Percentiles rank a stretch among this genome's conserved stretches.
Conservation (phyloP, 208 protist species). For the Leishmania tarentolae region DNA sequence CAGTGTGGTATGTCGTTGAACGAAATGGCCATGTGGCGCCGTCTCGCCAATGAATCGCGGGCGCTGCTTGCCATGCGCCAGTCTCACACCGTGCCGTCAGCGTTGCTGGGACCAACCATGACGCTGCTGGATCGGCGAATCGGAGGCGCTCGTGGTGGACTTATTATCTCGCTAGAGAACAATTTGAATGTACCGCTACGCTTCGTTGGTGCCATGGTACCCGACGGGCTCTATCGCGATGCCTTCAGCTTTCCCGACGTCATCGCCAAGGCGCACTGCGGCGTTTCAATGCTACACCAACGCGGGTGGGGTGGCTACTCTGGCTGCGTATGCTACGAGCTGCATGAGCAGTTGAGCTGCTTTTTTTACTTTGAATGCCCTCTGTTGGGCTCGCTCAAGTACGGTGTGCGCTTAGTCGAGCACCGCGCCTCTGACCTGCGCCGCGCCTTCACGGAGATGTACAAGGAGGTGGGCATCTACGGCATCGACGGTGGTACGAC, state of each 20-base stretch:
- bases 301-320: conserved; percentile 68
- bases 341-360: conserved; percentile 52
- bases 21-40: conserved; percentile 62
- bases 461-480: conserved; percentile 32
- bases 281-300: conserved; percentile 60
- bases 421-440: conserved; percentile 37
- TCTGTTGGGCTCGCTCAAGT: conserved; percentile 57
- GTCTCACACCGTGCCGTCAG: conserved; percentile 55
- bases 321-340: conserved; percentile 67
- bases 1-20: conserved; percentile 41
- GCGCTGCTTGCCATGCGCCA: conserved; percentile 59
- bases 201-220: conserved; percentile 50
- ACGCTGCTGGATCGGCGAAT: conserved; percentile 52
- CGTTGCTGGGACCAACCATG: conserved; percentile 48
- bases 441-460: conserved; percentile 38
- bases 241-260: conserved; percentile 58
- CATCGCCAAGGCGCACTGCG: conserved; percentile 50
- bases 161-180: conserved; percentile 66
- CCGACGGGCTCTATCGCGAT: conserved; percentile 44
- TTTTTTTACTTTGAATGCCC: conserved; percentile 77
- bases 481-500: conserved; percentile 37
- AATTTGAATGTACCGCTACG: conserved; percentile 43
- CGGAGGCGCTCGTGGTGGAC: conserved; percentile 36
- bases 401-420: conserved; percentile 69
- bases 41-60: conserved; percentile 50